phyloP scores from a whole-genome alignment of 2,329 filamentous ascomycete genomes.

The Harringtonia lauricola region DNA sequence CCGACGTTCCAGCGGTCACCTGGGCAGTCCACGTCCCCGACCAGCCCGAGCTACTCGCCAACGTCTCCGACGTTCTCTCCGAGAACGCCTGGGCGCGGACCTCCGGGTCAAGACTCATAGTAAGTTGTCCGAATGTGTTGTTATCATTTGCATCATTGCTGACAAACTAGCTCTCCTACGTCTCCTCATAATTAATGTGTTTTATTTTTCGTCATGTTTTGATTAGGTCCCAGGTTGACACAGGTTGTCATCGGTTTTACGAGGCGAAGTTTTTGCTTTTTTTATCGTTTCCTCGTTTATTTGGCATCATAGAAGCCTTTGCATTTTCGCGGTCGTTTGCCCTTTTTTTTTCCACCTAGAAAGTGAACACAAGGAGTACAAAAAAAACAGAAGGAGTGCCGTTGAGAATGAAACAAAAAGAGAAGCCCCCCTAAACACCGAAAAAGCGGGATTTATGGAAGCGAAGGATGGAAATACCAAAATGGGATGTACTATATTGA shows the following conservation, averaged over 20 bases:
- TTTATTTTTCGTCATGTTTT: constrained; percentile 4
- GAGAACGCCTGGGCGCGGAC: constrained; percentile 27
- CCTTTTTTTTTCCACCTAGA: constrained; percentile 1
- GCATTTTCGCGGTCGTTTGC: not conserved
- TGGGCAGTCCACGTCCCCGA: constrained; percentile 47
- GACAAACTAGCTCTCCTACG: constrained; percentile 26
- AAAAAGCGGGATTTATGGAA: not conserved
- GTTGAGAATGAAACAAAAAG: not conserved
- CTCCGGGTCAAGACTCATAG: constrained; percentile 27
- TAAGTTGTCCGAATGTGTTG: constrained; percentile 20
- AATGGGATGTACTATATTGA: not conserved
- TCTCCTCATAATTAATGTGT: constrained; percentile 24
- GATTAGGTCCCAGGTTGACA: constrained; percentile 7
- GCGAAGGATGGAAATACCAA: not conserved
- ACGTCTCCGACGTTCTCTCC: constrained; percentile 40
- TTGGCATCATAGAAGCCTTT: not conserved
- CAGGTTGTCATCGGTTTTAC: constrained; percentile 8
- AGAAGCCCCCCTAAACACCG: constrained; percentile 2
- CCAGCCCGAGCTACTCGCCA: constrained; percentile 62
- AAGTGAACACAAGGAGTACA: not conserved
- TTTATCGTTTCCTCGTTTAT: not conserved
- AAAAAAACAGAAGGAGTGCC: constrained; percentile 1
- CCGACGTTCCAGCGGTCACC: constrained; percentile 46
- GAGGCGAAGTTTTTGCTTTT: constrained; percentile 2
- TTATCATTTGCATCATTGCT: too few relatives aligned